Percentiles rank a stretch among this genome's conserved stretches.
phyloP scores from a whole-genome alignment of 768 basidiomycete species.

The Lepiota brunneoincarnata region DNA sequence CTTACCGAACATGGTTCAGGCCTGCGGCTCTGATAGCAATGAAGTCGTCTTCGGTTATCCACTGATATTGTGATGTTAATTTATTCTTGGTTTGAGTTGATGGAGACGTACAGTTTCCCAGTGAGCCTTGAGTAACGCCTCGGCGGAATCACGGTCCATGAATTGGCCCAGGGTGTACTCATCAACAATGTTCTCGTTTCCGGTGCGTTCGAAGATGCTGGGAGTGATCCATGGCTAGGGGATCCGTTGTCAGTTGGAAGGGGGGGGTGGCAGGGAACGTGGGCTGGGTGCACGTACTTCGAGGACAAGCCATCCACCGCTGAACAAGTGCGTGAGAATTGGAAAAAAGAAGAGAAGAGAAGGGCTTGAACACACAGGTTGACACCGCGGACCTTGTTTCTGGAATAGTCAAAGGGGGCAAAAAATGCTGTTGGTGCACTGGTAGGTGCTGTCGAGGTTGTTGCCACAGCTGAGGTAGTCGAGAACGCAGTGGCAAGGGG shows the following conservation, averaged over 20 bases:
- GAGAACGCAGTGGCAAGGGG: not conserved
- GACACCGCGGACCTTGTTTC: conserved; percentile 46
- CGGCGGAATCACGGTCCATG: conserved; percentile 41
- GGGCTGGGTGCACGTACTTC: conserved; percentile 34
- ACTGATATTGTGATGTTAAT: conserved; percentile 23
- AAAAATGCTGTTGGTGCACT: not conserved
- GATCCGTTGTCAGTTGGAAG: too few relatives aligned
- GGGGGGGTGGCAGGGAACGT: not conserved
- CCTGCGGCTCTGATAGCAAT: conserved; percentile 61
- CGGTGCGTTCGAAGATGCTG: conserved; percentile 63
- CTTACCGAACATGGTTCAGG: conserved; percentile 68
- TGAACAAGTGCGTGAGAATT: conserved; percentile 18
- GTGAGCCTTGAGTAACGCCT: conserved; percentile 44
- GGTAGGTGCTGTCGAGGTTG: not conserved
- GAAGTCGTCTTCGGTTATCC: conserved; percentile 73
- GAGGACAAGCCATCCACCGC: conserved; percentile 64
- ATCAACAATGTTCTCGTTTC: conserved; percentile 53
- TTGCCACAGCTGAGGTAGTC: not conserved
- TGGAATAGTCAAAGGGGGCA: conserved; percentile 19
- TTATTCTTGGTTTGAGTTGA: not conserved
- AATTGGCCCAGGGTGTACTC: conserved; percentile 61
- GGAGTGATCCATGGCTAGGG: conserved; percentile 77
- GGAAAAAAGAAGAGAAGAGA: not conserved
- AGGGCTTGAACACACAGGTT: conserved; percentile 48
- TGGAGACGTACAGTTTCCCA: conserved; percentile 47